These are phyloP conservation scores for Lachancea sp. DNA, from an alignment of 805 yeast species.

Conservation along the genomic window DNA sequence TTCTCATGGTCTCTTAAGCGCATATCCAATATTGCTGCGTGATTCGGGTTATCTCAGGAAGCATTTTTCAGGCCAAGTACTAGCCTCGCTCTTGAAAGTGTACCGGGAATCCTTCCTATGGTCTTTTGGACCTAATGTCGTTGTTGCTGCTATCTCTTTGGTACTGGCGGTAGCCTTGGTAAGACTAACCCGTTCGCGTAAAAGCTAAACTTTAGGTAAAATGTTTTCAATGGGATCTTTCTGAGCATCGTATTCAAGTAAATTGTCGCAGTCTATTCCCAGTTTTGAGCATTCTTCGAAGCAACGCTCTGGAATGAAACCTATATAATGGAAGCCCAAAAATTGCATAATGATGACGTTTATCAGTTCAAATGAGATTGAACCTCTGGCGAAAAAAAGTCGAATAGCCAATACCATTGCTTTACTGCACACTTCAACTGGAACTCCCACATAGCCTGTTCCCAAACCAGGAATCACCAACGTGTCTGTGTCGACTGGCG, in stretches of 20 bases:
- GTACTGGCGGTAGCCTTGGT: conserved; percentile 10
- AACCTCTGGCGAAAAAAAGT: conserved; percentile 15
- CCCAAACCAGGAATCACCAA: conserved; percentile 30
- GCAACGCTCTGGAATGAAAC: conserved; percentile 18
- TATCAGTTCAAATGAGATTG: conserved; percentile 18
- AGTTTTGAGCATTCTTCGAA: conserved; percentile 17
- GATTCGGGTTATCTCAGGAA: conserved; percentile 29
- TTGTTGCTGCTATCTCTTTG: conserved; percentile 18
- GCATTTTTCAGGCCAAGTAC: conserved; percentile 18
- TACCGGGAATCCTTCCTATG: conserved; percentile 25
- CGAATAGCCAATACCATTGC: conserved; percentile 29
- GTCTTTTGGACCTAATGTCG: conserved; percentile 27
- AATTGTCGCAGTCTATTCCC: conserved; percentile 15
- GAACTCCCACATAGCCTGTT: conserved; percentile 32
- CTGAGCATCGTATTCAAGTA: conserved; percentile 17
- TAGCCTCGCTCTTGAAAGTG: conserved; percentile 17
- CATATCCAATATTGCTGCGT: conserved; percentile 20
- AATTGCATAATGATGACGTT: conserved; percentile 27
- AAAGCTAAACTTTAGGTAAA: background rate
- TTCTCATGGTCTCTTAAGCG: conserved; percentile 17
- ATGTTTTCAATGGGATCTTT: conserved; percentile 18
- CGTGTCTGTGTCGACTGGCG: conserved; percentile 20
- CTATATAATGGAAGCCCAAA: conserved; percentile 21
- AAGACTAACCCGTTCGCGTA: background rate
- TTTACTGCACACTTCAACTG: conserved; percentile 22